Evolutionary conservation across 2,329 filamentous ascomycete genomes (phyloP), one percentile per base, ranked within the genome.

Genomic region (Rhynchosporium graminicola): DNA sequence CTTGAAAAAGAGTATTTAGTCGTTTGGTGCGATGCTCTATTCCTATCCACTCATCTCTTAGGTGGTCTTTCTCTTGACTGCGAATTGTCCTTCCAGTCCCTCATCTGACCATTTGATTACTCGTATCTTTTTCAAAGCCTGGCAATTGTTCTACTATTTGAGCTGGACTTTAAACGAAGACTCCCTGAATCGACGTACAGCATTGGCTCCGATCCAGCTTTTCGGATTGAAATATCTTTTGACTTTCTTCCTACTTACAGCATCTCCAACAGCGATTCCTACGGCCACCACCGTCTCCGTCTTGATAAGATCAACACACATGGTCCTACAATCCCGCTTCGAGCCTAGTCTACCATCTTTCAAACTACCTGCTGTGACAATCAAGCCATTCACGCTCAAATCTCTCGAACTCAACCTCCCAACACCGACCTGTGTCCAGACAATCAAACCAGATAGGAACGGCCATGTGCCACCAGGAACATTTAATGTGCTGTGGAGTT

Each of bases 391-490:
- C 48, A 36, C 48, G 7, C 48, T 51, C 31, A 51, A 51, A 51
- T 51, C 48, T 3, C 48, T 51, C 31, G 12, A 3, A 6, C 5
- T 51, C 2, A 4, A 51, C 48, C 48, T 51, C 31, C 48, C 48
- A 51, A 38, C 48, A n/a, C 76, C 76, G 12, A 78, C 76, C 3
- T 78, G 77, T 63, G 63, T 74, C 0, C 75, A 76, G 60, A 78
- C 75, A 3, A 69, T 74, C 4, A 63, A 65, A 7, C 74, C 75
- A 9, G 75, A 73, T 10, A 72, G 73, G 45, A 71, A 76, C 67
- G 75, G 75, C 46, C 74, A 76, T 60, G 65, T 77, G 0, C 75
- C 75, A 6, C 74, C 74, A 2, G 74, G 73, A 33, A 71, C 73
- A 1, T 77, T 76, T 62, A 70, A 74, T 52, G 67, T 66, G 6